Evolutionary conservation across 1,284 basidiomycete species (phyloP).

Genomic region (Phenoliferia sp.): DNA sequence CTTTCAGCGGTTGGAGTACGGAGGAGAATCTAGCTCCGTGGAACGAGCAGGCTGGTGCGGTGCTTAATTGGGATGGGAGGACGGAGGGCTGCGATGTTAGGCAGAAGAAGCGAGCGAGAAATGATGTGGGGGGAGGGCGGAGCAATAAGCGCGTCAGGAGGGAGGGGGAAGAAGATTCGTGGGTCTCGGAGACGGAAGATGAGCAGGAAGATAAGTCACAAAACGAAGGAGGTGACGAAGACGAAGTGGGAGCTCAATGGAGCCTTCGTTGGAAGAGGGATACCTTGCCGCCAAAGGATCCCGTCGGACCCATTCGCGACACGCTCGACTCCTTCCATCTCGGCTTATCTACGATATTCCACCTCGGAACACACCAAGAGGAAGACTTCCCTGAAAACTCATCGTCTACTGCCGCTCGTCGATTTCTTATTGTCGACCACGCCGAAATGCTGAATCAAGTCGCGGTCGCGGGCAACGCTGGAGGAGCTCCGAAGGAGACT

Average conservation of each 20-base stretch:
- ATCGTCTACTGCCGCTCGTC: neutral
- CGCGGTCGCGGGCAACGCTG: conserved; percentile 4
- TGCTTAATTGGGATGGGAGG: conserved; percentile 11
- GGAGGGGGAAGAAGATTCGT: neutral
- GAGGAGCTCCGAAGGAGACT: conserved; percentile 26
- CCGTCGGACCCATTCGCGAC: conserved; percentile 23
- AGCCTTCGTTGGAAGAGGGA: conserved; percentile 17
- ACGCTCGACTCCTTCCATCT: conserved; percentile 27
- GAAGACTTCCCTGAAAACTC: neutral
- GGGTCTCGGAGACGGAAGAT: neutral
- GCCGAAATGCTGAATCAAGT: conserved; percentile 25
- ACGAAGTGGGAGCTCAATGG: conserved; percentile 7
- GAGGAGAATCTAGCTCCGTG: neutral
- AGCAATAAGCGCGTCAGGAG: no score
- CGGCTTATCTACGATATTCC: conserved; percentile 12
- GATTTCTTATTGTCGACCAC: conserved; percentile 19
- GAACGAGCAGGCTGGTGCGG: conserved; percentile 6
- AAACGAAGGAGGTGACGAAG: neutral
- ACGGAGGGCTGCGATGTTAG: neutral
- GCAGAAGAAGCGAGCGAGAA: neutral
- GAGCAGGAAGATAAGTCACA: neutral
- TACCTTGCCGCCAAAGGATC: neutral
- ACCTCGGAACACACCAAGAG: neutral
- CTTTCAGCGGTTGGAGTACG: conserved; percentile 10
- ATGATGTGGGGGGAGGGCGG: neutral